phyloP scores from a whole-genome alignment of 202 grass and related monocot genomes.

The Elaeis oleifera region DNA sequence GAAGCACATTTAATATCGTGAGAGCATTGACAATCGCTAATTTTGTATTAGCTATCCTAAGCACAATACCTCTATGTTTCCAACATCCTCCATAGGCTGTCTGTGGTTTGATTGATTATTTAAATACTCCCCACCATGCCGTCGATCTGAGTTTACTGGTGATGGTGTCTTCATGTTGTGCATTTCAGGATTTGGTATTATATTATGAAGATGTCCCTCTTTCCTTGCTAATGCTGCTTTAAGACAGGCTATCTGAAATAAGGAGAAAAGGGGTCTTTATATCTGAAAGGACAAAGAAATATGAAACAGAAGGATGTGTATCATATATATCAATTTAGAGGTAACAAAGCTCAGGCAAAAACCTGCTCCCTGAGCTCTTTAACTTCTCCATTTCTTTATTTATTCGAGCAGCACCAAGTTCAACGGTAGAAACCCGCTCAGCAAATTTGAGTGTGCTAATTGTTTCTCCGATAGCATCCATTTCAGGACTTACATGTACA shows the following conservation, averaged over 20 bases:
- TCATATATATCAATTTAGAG: slow-evolving; percentile 6
- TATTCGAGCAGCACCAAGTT: slow-evolving; percentile 85
- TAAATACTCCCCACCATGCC: slow-evolving; percentile 51
- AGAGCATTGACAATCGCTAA: too few species aligned
- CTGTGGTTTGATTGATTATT: slow-evolving; percentile 54
- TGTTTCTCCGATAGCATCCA: slow-evolving; percentile 81
- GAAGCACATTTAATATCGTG: too few species aligned
- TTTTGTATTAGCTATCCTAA: too few species aligned
- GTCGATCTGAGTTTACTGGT: slow-evolving; percentile 44
- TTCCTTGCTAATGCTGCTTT: slow-evolving; percentile 75
- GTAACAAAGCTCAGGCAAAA: slow-evolving; percentile 12
- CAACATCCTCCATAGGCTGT: slow-evolving; percentile 95
- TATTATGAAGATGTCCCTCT: slow-evolving; percentile 52
- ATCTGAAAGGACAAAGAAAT: slow-evolving; percentile 12
- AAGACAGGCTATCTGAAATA: slow-evolving; percentile 59
- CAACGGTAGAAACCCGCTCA: slow-evolving; percentile 93
- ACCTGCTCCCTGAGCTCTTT: slow-evolving; percentile 94
- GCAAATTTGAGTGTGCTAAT: slow-evolving; percentile 99
- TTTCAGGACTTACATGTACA: slow-evolving; percentile 96
- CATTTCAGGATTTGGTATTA: slow-evolving; percentile 35
- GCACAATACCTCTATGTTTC: slow-evolving; percentile 85
- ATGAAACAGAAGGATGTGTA: slow-evolving; percentile 20
- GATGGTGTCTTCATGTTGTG: slow-evolving; percentile 47
- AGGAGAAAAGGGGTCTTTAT: background rate
- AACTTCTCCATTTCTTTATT: slow-evolving; percentile 95